Base-by-base conservation (phyloP, 495 filamentous ascomycete species). In the Penicillium atrosanguineum region DNA sequence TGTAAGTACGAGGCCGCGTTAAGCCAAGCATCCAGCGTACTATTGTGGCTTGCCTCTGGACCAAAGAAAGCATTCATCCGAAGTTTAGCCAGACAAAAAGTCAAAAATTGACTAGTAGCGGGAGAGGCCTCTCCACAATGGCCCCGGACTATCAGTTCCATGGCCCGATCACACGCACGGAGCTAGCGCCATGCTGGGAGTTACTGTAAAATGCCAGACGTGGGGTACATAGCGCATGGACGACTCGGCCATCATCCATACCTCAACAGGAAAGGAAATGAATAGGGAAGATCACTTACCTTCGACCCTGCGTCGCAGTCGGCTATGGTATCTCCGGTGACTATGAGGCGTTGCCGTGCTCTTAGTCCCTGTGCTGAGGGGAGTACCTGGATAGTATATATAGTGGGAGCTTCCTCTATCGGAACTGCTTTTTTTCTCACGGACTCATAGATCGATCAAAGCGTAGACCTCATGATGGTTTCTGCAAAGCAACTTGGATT, bases 401-500 rank as follows among this genome's bases (percentile, higher is more conserved):
- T 21, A 48, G 49, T 4, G 48, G 29, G 42, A 18, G n/a, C 6
- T 15, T 18, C 26, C 42, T 18, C 28, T 15, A 11, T 21, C 34
- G 8, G 15, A 28, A 18, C 5, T 15, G 23, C 36, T 16, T 28
- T 31, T 14, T 20, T 42, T 38, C 29, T 20, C 25, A 39, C 50
- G 8, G 31, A 39, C 40, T 43, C 26, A 36, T 11, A 40, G 16
- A 29, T 14, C 14, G 23, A 14, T n/a, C 50, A 21, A 20, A 38
- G 39, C 16, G 26, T 16, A 20, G 43, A n/a, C 12, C 15, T 4
- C 39, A 45, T 11, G 5, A 58, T 58, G 55, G 28, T 53, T 31
- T 53, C 50, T 46, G 26, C 21, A 58, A 49, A 41, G 46, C 45
- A 54, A 25, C 45, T 54, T 11, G 50, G 44, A 19, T 19, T 58